Conservation (phyloP, 2,329 filamentous ascomycete genomes). For the Ceratocystis cacaofunesta region DNA sequence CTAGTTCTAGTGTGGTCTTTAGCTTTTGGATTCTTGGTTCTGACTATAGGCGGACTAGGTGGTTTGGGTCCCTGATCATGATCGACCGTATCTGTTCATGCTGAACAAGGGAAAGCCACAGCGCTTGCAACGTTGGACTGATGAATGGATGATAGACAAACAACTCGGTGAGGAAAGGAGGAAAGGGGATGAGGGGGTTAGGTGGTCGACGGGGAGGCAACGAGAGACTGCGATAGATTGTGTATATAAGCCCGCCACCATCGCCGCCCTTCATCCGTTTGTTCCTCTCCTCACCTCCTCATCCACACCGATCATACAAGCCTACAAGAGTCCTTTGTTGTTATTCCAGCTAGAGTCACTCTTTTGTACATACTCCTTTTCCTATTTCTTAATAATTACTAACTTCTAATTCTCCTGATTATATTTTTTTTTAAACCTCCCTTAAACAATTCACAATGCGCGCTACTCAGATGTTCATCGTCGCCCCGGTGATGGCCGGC, state of each 20-base stretch:
- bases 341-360: constrained; percentile 8
- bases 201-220: neutral
- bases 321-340: constrained; percentile 2
- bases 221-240: neutral
- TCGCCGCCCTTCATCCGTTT: rapidly evolving
- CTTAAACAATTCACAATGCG: constrained; percentile 12
- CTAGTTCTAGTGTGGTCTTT: neutral
- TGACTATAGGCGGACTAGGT: too few species aligned
- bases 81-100: neutral
- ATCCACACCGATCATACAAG: neutral
- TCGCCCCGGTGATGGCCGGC: constrained; percentile 14
- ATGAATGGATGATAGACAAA: neutral
- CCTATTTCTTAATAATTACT: neutral
- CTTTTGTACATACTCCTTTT: constrained; percentile 8
- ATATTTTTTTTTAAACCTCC: neutral
- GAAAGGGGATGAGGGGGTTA: neutral
- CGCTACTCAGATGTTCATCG: constrained; percentile 11
- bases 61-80: neutral
- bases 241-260: neutral
- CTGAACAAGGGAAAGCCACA: neutral
- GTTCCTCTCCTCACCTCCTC: neutral
- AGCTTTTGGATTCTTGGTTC: neutral
- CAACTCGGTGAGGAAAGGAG: neutral
- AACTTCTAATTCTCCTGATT: neutral
- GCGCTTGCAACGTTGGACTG: too few species aligned